These are phyloP conservation scores for Speleostelium caveatum DNA, from an alignment of 78 protist species.

Conservation along the genomic window DNA sequence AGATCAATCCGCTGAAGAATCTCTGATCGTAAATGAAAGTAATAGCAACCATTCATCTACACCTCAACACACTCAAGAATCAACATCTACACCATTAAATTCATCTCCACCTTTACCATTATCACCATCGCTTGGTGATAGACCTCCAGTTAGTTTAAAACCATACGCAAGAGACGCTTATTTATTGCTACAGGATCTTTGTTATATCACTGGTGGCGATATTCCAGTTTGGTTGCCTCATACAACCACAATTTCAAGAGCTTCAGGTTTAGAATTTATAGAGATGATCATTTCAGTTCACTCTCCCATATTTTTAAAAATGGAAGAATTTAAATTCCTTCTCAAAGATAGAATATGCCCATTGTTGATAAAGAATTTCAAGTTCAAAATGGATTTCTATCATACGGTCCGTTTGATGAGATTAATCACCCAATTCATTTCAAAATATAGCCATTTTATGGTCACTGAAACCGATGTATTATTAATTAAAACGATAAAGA, in stretches of 20 bases:
- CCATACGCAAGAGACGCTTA: constrained; percentile 70
- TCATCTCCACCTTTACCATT: not conserved
- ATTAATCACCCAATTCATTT: constrained; percentile 73
- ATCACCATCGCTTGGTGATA: not conserved
- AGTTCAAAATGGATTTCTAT: constrained; percentile 67
- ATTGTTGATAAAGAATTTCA: constrained; percentile 65
- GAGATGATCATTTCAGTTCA: constrained; percentile 71
- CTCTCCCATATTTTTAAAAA: constrained; percentile 27
- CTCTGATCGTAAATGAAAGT: not conserved
- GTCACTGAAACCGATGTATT: constrained; percentile 78
- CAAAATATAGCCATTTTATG: constrained; percentile 55
- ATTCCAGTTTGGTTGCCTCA: constrained; percentile 68
- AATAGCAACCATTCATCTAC: not conserved
- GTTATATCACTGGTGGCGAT: constrained; percentile 73
- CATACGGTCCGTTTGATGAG: constrained; percentile 73
- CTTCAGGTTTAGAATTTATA: constrained; percentile 73
- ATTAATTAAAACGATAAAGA: constrained; percentile 34
- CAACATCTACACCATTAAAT: not conserved
- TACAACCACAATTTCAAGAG: constrained; percentile 31
- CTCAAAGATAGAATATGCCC: constrained; percentile 80
- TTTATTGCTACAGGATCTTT: constrained; percentile 53
- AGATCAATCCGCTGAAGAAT: not conserved
- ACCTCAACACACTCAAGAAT: not conserved
- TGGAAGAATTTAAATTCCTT: constrained; percentile 71
- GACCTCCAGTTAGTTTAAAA: constrained; percentile 25